These are phyloP conservation scores for Bisporella sp. DNA, from an alignment of 2,329 filamentous ascomycete species.

Conservation along the genomic window DNA sequence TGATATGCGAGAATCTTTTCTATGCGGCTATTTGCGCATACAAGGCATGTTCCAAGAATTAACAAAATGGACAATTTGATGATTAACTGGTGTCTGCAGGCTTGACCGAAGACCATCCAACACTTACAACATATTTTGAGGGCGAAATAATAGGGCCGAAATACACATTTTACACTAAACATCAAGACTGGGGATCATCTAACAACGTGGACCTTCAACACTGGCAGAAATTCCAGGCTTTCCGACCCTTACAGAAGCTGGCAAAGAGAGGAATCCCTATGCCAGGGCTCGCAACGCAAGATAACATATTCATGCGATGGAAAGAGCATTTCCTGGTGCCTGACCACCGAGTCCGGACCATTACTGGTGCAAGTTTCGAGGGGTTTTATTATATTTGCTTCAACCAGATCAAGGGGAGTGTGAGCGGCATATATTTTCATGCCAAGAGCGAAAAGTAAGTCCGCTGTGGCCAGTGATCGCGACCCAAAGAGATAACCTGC, in stretches of 20 bases:
- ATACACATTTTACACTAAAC: slow-evolving; percentile 87
- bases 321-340: slow-evolving; percentile 97
- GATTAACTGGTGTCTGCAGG: slow-evolving; percentile 41
- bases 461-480: neutral
- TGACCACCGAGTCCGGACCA: slow-evolving; percentile 84
- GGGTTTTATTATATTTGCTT: slow-evolving; percentile 99
- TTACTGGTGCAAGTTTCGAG: slow-evolving; percentile 92
- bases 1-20: slow-evolving; percentile 85
- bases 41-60: slow-evolving; percentile 60
- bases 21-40: slow-evolving; percentile 92
- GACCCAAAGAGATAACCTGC: slow-evolving; percentile 6
- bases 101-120: slow-evolving; percentile 90
- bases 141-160: slow-evolving; percentile 95
- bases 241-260: slow-evolving; percentile 63
- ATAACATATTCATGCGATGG: slow-evolving; percentile 98
- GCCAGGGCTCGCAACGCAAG: slow-evolving; percentile 68
- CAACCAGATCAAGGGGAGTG: slow-evolving; percentile 79
- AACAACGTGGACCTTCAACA: slow-evolving; percentile 89
- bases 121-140: slow-evolving; percentile 97
- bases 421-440: slow-evolving; percentile 96
- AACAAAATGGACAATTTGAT: neutral
- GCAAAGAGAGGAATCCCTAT: slow-evolving; percentile 51
- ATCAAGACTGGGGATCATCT: slow-evolving; percentile 84
- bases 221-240: slow-evolving; percentile 86
- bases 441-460: slow-evolving; percentile 94